Conservation (phyloP, 768 basidiomycete genomes). For the Hypsizygus marmoreus region DNA sequence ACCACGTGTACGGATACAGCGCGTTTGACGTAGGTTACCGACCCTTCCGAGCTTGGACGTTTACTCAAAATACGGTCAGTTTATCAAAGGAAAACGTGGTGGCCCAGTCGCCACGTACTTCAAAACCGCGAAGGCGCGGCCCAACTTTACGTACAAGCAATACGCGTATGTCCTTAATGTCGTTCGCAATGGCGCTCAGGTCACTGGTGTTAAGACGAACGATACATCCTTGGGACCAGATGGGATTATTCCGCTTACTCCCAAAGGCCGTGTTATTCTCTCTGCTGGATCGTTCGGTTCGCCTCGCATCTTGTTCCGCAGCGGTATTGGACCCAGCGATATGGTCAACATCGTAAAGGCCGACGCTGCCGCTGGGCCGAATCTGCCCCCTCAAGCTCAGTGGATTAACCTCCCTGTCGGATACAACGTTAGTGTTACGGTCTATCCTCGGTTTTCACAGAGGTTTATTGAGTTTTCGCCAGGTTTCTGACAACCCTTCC, state of each 20-base stretch:
- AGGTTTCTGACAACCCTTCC: slow-evolving; percentile 63
- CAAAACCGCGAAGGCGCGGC: slow-evolving; percentile 52
- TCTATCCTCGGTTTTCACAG: background rate
- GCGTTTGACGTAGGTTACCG: slow-evolving; percentile 36
- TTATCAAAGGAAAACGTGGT: slow-evolving; percentile 47
- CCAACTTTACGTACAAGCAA: slow-evolving; percentile 52
- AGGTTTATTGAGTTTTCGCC: background rate
- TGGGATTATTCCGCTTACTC: slow-evolving; percentile 54
- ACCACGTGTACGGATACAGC: slow-evolving; percentile 61
- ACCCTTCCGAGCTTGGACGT: background rate
- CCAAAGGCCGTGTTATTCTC: slow-evolving; percentile 61
- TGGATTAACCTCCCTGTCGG: slow-evolving; percentile 67
- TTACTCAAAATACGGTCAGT: slow-evolving; percentile 23
- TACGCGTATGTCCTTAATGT: slow-evolving; percentile 53
- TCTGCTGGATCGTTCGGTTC: slow-evolving; percentile 60
- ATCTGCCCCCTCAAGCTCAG: slow-evolving; percentile 47
- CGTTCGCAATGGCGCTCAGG: slow-evolving; percentile 54
- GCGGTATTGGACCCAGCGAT: slow-evolving; percentile 62
- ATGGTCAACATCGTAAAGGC: slow-evolving; percentile 52
- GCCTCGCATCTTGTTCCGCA: slow-evolving; percentile 57
- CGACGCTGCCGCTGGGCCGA: slow-evolving; percentile 45
- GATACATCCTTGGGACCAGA: slow-evolving; percentile 56
- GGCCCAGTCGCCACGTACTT: slow-evolving; percentile 65
- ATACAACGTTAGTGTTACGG: slow-evolving; percentile 35
- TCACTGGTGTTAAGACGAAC: slow-evolving; percentile 64